Evolutionary conservation across 805 yeast species (phyloP).

Genomic region (Debaryomyces hansenii): DNA sequence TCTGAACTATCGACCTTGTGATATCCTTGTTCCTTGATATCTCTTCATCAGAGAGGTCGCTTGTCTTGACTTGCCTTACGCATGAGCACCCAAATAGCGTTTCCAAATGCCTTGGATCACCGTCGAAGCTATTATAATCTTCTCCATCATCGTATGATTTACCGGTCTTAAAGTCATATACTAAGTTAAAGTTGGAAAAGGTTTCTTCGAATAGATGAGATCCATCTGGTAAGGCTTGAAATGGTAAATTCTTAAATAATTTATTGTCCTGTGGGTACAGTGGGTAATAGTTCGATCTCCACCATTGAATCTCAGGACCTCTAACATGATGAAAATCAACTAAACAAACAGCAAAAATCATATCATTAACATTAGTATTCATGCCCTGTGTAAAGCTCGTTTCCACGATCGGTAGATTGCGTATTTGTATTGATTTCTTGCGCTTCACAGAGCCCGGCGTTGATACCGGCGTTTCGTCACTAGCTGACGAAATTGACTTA

Average conservation of each 20-base stretch:
- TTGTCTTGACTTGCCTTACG: conserved; percentile 74
- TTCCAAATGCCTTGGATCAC: conserved; percentile 42
- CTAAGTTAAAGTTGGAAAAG: conserved; percentile 82
- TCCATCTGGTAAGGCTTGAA: conserved; percentile 96
- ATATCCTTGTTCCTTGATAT: conserved; percentile 56
- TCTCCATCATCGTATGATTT: conserved; percentile 46
- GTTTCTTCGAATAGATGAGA: conserved; percentile 93
- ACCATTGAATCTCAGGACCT: conserved; percentile 95
- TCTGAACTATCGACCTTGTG: conserved; percentile 87
- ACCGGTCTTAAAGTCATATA: conserved; percentile 58
- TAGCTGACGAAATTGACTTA: conserved; percentile 8
- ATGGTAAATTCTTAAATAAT: conserved; percentile 86
- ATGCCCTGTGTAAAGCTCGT: conserved; percentile 4
- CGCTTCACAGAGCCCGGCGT: neutral
- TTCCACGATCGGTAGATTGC: conserved; percentile 34
- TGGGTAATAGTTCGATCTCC: conserved; percentile 54
- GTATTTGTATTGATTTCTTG: conserved; percentile 32
- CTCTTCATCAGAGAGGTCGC: conserved; percentile 50
- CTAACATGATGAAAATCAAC: conserved; percentile 90
- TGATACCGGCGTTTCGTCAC: conserved; percentile 2
- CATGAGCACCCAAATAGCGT: conserved; percentile 96
- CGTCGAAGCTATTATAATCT: conserved; percentile 30
- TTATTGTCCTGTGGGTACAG: conserved; percentile 32
- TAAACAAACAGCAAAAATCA: conserved; percentile 80
- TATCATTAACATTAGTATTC: conserved; percentile 22